phyloP scores from a whole-genome alignment of 2,329 filamentous ascomycete species.

The Alternaria sp. region DNA sequence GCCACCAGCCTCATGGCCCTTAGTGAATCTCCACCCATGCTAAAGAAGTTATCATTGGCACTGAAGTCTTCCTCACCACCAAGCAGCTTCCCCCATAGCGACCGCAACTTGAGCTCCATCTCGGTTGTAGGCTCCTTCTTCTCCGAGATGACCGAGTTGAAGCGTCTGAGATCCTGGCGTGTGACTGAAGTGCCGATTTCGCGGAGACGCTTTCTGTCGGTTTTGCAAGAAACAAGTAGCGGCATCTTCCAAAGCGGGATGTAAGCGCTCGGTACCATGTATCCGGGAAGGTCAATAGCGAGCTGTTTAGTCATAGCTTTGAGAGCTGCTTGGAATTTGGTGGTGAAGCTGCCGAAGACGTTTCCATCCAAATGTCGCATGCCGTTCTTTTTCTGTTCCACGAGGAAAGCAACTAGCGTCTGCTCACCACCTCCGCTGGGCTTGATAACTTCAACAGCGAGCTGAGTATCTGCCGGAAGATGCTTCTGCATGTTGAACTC shows the following conservation, averaged over 20 bases:
- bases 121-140: constrained; percentile 56
- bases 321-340: constrained; percentile 39
- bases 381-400: constrained; percentile 41
- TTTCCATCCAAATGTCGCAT: constrained; percentile 44
- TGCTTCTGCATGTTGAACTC: constrained; percentile 54
- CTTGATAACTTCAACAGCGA: constrained; percentile 62
- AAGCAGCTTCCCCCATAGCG: constrained; percentile 45
- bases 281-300: constrained; percentile 40
- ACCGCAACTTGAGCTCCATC: constrained; percentile 41
- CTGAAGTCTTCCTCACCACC: constrained; percentile 46
- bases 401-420: constrained; percentile 47
- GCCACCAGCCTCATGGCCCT: constrained; percentile 66
- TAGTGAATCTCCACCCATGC: constrained; percentile 61
- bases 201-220: constrained; percentile 46
- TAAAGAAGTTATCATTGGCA: constrained; percentile 55
- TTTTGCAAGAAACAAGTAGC: constrained; percentile 48
- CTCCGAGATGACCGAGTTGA: constrained; percentile 41
- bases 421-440: constrained; percentile 42
- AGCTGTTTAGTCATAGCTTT: constrained; percentile 43
- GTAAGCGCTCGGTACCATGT: constrained; percentile 50
- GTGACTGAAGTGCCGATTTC: constrained; percentile 46
- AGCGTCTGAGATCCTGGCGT: constrained; percentile 43
- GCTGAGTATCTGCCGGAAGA: constrained; percentile 46
- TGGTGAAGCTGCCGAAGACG: constrained; percentile 44
- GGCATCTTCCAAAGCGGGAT: constrained; percentile 50